Conservation (phyloP, 345 rosid genomes). For the Carallia brachiata region DNA sequence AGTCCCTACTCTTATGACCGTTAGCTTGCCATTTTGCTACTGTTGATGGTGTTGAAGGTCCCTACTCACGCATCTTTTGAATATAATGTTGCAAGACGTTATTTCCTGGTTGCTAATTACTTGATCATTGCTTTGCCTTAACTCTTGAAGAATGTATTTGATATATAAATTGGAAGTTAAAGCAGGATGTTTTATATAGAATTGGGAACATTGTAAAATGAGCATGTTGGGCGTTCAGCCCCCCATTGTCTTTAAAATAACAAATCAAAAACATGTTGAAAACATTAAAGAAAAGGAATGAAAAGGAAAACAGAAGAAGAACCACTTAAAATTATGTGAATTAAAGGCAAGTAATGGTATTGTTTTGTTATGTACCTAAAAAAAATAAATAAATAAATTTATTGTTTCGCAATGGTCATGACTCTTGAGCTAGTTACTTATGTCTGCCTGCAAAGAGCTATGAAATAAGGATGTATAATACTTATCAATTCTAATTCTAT, state of each 20-base stretch:
- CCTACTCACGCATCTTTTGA: constrained; percentile 4
- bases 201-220: background rate
- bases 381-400: too few species aligned
- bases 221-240: too few species aligned
- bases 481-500: background rate
- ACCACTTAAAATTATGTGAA: background rate
- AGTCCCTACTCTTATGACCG: background rate
- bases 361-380: background rate
- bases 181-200: background rate
- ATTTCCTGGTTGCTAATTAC: background rate
- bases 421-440: too few species aligned
- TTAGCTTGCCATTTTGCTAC: constrained; percentile 3
- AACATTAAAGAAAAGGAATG: too few species aligned
- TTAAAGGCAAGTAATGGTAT: background rate
- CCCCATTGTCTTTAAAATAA: too few species aligned
- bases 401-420: too few species aligned
- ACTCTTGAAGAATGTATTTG: constrained; percentile 1
- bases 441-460: too few species aligned
- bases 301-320: background rate
- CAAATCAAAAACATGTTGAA: too few species aligned
- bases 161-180: background rate
- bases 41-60: background rate
- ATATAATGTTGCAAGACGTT: background rate
- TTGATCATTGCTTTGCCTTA: background rate
- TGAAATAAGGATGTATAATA: too few species aligned